Percentiles rank a stretch among this genome's conserved stretches.
phyloP scores from a whole-genome alignment of 768 basidiomycete species.

The Kwoniella dendrophila region DNA sequence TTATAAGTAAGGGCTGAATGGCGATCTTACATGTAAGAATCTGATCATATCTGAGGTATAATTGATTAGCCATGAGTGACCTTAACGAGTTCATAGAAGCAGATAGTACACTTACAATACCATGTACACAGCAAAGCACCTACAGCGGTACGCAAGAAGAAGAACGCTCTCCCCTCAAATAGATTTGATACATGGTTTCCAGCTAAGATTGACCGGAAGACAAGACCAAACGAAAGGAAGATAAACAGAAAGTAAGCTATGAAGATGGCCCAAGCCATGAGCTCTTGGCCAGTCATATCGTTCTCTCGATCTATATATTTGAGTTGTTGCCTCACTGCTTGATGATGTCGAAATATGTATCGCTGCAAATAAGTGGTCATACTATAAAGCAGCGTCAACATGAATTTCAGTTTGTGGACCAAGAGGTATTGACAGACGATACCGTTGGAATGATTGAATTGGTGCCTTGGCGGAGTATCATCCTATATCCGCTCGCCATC shows the following conservation, averaged over 20 bases:
- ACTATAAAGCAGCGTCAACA: too few relatives aligned
- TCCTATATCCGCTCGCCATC: too few relatives aligned
- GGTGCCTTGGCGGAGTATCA: too few relatives aligned
- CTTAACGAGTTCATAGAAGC: background rate
- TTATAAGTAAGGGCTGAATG: constrained; percentile 31
- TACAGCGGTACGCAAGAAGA: constrained; percentile 55
- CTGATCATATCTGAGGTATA: constrained; percentile 59
- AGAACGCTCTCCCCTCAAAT: constrained; percentile 48
- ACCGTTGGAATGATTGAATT: too few relatives aligned
- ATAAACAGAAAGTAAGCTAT: constrained; percentile 57
- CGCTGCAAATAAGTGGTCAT: too few relatives aligned
- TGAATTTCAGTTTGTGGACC: too few relatives aligned
- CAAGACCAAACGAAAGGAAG: constrained; percentile 49
- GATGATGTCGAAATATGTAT: too few relatives aligned
- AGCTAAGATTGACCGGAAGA: constrained; percentile 41
- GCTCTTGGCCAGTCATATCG: constrained; percentile 19
- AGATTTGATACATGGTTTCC: constrained; percentile 21
- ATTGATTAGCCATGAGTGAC: background rate
- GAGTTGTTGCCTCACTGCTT: too few relatives aligned
- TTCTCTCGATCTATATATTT: too few relatives aligned
- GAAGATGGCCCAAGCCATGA: constrained; percentile 40
- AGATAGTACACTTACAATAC: constrained; percentile 59
- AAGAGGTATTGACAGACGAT: too few relatives aligned
- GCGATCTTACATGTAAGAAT: constrained; percentile 57
- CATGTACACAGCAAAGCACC: constrained; percentile 60